Base-by-base conservation (phyloP, 2,329 filamentous ascomycete genomes). In the Pseudogymnoascus sp. region DNA sequence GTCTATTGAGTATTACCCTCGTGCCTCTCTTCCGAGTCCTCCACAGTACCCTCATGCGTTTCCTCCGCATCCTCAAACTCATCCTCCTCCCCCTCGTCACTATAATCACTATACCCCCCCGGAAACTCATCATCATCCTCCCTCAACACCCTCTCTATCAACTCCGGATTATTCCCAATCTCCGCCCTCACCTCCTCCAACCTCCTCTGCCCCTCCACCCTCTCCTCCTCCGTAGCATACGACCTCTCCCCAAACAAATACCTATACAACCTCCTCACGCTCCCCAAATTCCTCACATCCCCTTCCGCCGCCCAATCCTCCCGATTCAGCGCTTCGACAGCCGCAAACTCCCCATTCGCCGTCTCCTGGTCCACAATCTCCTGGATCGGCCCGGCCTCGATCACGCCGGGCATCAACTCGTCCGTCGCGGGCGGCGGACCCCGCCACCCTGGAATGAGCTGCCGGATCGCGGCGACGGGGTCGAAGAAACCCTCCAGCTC, bases 391-490 rank as follows among this genome's bases (percentile, higher is more conserved):
- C 12, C 37, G 31, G 31, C 56, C 12, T 36, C 28, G n/a, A 37
- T 40, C 56, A 3, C 56, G 12, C 23, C 56, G 9, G 56, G 56
- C 7, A 21, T 4, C 7, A 38, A 14, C 7, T 21, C 4, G 2
- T 40, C 56, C 16, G 56, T n/a, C 28, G 11, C 28, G 12, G 31
- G 56, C 31, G 56, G 34, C 8, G 18, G 14, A 8, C 46, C 46
- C 0, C 2, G 1, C 46, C 46, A 65, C 8, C 65, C 61, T 23
- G 68, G 68, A 3, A 72, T 28, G 9, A 72, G 65, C 56, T 67
- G 64, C 2, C 63, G 66, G 0, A 72, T 49, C 16, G 70, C 72
- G 6, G 67, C 70, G 11, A 73, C 60, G 4, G 70, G 71, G 60
- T 72, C 63, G 16, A 65, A 63, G 40, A 69, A 67, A 8, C 46